Base-by-base conservation (phyloP, 176 grass and related monocot species). In the Saccharum spontaneum region DNA sequence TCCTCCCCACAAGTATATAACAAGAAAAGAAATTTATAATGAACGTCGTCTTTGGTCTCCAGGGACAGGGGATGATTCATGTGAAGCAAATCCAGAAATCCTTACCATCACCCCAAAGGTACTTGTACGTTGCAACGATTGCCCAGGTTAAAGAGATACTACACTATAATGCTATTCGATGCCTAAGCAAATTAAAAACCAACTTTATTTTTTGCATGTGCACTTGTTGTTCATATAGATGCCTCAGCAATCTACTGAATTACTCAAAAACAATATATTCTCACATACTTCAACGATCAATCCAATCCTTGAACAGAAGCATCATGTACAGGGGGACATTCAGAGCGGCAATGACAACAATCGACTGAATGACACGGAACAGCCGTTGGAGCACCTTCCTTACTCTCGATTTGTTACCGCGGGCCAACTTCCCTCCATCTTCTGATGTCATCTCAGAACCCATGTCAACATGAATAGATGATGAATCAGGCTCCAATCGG, bases 301-400 rank as follows among this genome's bases (percentile, higher is more conserved):
- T 90, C 93, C 93, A 98, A 63, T 94, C 97, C 79, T 95, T 98
- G 86, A 98, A 98, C 39, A 98, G 88, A 65, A 98, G 88, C 97
- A 98, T 98, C 91, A 98, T 94, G 86, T 98, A 95, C 70, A 98
- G 78, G 83, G 93, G 97, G n/a, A 84, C 86, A 87, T 95, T 98
- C 76, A 98, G 69, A 28, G 84, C 81, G 22, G 91, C 91, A 57
- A 98, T 92, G 50, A 98, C 30, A 17, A 89, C 75, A 71, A 98
- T n/a, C 18, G 91, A 90, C 45, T 90, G 86, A 84, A 92, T 38
- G 17, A 98, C 93, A 55, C 96, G 93, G 84, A 98, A 85, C 81
- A 95, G 61, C 81, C 91, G 85, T 78, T 91, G 93, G 15, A 98
- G 71, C 78, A 86, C 52, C 69, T 72, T 94, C 80, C 82, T 92